Evolutionary conservation across 2,329 filamentous ascomycete species (phyloP), one percentile per base, ranked within the genome.

Genomic region (Fusarium illudens): DNA sequence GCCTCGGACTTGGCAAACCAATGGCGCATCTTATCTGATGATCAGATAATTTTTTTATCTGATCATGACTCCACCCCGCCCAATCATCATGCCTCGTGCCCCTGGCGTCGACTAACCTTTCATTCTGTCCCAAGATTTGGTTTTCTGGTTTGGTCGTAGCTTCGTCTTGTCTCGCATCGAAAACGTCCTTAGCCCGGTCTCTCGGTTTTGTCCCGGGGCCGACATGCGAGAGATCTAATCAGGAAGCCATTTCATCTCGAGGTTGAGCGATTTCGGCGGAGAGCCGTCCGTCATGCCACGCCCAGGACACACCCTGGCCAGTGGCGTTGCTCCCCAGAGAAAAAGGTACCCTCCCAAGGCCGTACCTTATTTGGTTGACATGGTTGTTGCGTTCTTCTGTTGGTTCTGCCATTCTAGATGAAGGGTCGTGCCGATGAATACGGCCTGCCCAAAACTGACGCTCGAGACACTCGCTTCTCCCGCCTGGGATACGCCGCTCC

Each of bases 1-100:
- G 39, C 42, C 22, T 51, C 48, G 27, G 75, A 29, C 44, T 29
- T 37, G 32, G 60, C 62, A 60, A 37, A 22, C 55, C 32, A 60
- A 44, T 62, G 36, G 48, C 46, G 46, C 58, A 67, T 61, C 64
- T 71, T 69, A 71, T 71, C 68, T 69, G 68, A 71, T 71, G 56
- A 71, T 71, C 68, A 71, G 66, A 71, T 71, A 71, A 69, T 36
- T 30, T 20, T 39, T 39, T 54, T 39, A 56, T 52, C 56, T 62
- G 52, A 63, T 58, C 48, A 55, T 54, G 53, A 29, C 29, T 37
- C 61, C 58, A 46, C 17, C 9, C 6, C n/a, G 30, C 8, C 64
- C 58, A 50, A 64, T 60, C 36, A 32, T 52, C 5, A 19, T 10
- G n/a, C 3, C 4, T 1, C 2, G 37, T 25, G 17, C 46, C 17